A percentile compares a stretch with the other conserved stretches of the same genome.
phyloP scores from a whole-genome alignment of 116 monocot genomes.

The Zostera marina region DNA sequence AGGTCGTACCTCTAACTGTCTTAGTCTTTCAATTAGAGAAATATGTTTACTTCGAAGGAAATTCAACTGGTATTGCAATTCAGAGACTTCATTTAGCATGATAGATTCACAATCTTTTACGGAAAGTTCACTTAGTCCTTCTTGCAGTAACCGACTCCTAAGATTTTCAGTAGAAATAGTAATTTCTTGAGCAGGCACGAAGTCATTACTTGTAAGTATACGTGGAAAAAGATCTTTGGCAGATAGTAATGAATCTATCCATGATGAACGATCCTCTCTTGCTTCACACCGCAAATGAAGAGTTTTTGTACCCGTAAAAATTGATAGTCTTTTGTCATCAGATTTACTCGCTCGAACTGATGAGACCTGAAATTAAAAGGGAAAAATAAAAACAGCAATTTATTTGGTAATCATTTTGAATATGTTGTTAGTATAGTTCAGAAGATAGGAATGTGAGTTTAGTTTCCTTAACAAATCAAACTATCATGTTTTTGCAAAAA shows the following conservation, averaged over 20 bases:
- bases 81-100: slow-evolving; percentile 51
- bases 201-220: slow-evolving; percentile 42
- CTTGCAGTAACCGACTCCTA: slow-evolving; percentile 46
- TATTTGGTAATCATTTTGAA: not conserved
- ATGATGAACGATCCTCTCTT: slow-evolving; percentile 59
- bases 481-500: slow-evolving; percentile 2
- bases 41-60: slow-evolving; percentile 62
- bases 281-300: slow-evolving; percentile 79
- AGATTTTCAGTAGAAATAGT: slow-evolving; percentile 67
- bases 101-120: slow-evolving; percentile 80
- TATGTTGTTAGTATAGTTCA: not conserved
- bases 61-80: slow-evolving; percentile 47
- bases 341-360: slow-evolving; percentile 84
- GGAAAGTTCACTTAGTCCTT: slow-evolving; percentile 44
- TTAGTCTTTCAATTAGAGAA: slow-evolving; percentile 59
- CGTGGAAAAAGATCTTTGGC: slow-evolving; percentile 76
- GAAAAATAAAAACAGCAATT: not conserved
- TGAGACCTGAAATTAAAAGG: slow-evolving; percentile 44
- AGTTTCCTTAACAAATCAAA: not conserved
- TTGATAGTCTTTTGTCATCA: slow-evolving; percentile 86
- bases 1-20: slow-evolving; percentile 68
- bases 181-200: slow-evolving; percentile 29
- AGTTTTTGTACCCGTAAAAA: slow-evolving; percentile 87
- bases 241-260: slow-evolving; percentile 62
- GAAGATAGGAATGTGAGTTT: not conserved